A percentile compares a stretch with the other conserved stretches of the same genome.
Conservation (phyloP, 805 yeast genomes). For the Cyberlindnera mrakii region DNA sequence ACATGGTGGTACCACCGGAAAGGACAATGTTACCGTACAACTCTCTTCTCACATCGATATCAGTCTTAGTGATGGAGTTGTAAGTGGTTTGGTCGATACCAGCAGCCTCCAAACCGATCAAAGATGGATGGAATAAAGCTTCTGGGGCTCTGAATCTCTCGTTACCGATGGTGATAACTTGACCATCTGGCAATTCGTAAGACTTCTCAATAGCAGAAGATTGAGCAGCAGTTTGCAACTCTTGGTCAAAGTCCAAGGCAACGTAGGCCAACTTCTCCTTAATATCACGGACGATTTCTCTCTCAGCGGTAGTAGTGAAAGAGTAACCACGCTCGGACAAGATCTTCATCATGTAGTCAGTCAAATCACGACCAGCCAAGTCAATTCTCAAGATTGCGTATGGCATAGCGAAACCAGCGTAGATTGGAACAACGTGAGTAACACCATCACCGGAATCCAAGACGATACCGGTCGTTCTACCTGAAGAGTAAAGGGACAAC, state of each 20-base stretch:
- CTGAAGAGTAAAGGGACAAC: conserved; percentile 95
- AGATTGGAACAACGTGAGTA: conserved; percentile 99
- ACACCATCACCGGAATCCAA: conserved; percentile 99
- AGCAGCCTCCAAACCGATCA: conserved; percentile 85
- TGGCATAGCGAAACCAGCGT: conserved; percentile 99
- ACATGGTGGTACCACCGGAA: conserved; percentile 99
- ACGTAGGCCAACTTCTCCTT: conserved; percentile 99
- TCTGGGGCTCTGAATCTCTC: conserved; percentile 99
- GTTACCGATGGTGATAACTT: conserved; percentile 98
- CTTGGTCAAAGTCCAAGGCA: conserved; percentile 98
- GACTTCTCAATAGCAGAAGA: conserved; percentile 97
- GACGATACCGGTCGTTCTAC: conserved; percentile 99
- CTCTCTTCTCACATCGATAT: conserved; percentile 98
- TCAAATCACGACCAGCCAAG: conserved; percentile 99
- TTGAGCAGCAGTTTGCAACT: conserved; percentile 98
- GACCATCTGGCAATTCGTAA: conserved; percentile 99
- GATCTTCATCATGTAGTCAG: conserved; percentile 98
- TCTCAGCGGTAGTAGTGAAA: conserved; percentile 98
- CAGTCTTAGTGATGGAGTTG: conserved; percentile 89
- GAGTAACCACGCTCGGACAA: conserved; percentile 98
- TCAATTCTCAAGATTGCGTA: conserved; percentile 98
- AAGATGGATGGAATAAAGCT: conserved; percentile 98
- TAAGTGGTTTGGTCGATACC: conserved; percentile 95
- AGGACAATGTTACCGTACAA: conserved; percentile 98
- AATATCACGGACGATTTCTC: conserved; percentile 85